These are phyloP conservation scores for Xylaria curta DNA, from an alignment of 495 filamentous ascomycete genomes.

Conservation along the genomic window DNA sequence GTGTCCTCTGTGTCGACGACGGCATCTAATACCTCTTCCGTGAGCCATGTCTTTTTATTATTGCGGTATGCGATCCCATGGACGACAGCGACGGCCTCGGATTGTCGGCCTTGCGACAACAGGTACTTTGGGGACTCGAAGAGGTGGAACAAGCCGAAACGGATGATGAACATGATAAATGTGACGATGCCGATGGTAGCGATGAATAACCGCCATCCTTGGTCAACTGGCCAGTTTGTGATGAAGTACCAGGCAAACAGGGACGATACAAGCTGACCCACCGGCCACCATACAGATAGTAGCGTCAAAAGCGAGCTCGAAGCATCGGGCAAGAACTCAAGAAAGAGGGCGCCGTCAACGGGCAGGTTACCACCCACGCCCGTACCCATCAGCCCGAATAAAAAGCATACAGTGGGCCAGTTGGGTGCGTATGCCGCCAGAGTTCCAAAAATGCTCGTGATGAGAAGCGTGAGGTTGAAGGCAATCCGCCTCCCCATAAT, in stretches of 20 bases:
- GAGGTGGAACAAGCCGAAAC: constrained; percentile 81
- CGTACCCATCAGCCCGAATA: constrained; percentile 56
- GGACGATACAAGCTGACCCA: constrained; percentile 73
- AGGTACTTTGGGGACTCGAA: constrained; percentile 86
- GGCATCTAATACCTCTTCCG: constrained; percentile 62
- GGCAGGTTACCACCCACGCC: constrained; percentile 76
- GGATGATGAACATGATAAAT: constrained; percentile 70
- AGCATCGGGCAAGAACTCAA: constrained; percentile 80
- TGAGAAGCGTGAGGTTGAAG: constrained; percentile 76
- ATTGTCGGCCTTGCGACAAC: constrained; percentile 74
- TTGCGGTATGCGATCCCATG: constrained; percentile 78
- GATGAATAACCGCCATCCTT: constrained; percentile 82
- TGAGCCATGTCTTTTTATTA: constrained; percentile 67
- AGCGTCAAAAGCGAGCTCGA: constrained; percentile 79
- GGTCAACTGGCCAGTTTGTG: constrained; percentile 68
- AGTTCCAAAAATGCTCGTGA: constrained; percentile 76
- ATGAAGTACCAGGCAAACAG: constrained; percentile 82
- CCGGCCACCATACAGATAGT: constrained; percentile 80
- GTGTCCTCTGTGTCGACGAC: constrained; percentile 49
- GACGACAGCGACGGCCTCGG: constrained; percentile 75
- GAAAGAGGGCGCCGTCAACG: constrained; percentile 78
- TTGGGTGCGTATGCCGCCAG: constrained; percentile 70
- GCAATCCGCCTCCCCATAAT: constrained; percentile 73
- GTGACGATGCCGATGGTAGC: constrained; percentile 76
- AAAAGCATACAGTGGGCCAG: constrained; percentile 67